A percentile compares a stretch with the other conserved stretches of the same genome.
phyloP scores from a whole-genome alignment of 202 grass and related monocot species.

The Saccharum hybrid region DNA sequence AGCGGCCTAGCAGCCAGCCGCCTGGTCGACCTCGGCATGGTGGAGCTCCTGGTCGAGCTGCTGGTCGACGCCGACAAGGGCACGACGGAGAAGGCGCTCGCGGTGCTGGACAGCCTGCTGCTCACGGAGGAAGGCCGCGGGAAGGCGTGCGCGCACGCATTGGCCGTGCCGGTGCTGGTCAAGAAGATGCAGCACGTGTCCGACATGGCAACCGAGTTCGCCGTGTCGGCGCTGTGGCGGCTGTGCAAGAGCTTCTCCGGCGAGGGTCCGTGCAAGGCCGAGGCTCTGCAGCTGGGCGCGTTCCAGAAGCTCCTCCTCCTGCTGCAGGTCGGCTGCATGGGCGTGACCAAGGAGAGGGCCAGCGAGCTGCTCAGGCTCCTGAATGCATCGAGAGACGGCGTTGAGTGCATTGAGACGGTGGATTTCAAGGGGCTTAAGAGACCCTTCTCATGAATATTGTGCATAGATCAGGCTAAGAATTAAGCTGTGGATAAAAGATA shows the following conservation, averaged over 20 bases:
- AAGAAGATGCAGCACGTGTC: no score
- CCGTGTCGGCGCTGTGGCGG: no score
- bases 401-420: slow-evolving; percentile 76
- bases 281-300: slow-evolving; percentile 79
- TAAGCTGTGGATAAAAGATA: slow-evolving; percentile 43
- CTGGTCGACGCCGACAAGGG: slow-evolving; percentile 74
- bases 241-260: no score
- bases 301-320: slow-evolving; percentile 86
- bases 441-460: slow-evolving; percentile 46
- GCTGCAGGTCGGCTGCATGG: slow-evolving; percentile 76
- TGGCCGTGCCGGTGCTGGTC: no score
- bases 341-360: slow-evolving; percentile 69
- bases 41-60: slow-evolving; percentile 59
- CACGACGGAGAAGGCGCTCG: no score
- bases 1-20: slow-evolving; percentile 17
- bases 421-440: slow-evolving; percentile 87
- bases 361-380: slow-evolving; percentile 79
- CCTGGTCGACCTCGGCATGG: slow-evolving; percentile 51
- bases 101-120: no score
- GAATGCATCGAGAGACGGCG: slow-evolving; percentile 56
- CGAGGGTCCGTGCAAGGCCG: no score
- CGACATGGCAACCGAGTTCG: no score
- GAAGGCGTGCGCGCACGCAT: no score
- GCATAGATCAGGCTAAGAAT: background rate
- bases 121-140: no score